phyloP scores from a whole-genome alignment of 75 land plant genomes.

The Pseudotsuga menziesii region DNA sequence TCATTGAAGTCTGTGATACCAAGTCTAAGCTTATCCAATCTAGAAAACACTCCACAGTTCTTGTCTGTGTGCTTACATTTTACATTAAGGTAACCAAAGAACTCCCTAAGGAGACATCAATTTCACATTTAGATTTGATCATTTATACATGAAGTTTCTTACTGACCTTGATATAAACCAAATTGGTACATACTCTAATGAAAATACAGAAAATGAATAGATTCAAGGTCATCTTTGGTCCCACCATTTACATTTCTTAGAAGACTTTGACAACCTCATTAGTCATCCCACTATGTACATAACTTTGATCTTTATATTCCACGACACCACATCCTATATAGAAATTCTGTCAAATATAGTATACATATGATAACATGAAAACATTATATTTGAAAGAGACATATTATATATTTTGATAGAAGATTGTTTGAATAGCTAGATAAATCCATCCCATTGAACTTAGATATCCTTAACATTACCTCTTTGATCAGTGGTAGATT shows the following conservation, averaged over 20 bases:
- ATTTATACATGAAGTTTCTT: slow-evolving; percentile 14
- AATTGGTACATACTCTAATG: slow-evolving; percentile 7
- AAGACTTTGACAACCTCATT: slow-evolving; percentile 46
- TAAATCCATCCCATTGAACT: background rate
- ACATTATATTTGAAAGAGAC: background rate
- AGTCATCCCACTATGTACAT: slow-evolving; percentile 59
- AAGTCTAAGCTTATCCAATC: background rate
- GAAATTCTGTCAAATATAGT: no score
- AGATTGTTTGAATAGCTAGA: background rate
- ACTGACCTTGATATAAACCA: background rate
- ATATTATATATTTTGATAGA: background rate
- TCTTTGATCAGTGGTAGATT: background rate
- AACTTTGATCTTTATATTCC: slow-evolving; percentile 70
- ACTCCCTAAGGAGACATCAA: slow-evolving; percentile 9
- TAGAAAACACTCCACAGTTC: background rate
- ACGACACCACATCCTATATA: slow-evolving; percentile 58
- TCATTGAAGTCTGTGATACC: no score
- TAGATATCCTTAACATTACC: background rate
- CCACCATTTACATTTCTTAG: slow-evolving; percentile 34
- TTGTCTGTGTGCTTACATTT: background rate
- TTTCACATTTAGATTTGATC: background rate
- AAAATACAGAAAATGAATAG: slow-evolving; percentile 16
- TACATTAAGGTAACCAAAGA: slow-evolving; percentile 13
- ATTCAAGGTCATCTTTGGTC: slow-evolving; percentile 6
- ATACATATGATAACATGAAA: background rate